phyloP scores from a whole-genome alignment of 805 yeast genomes.

The Candida loeiensis region DNA sequence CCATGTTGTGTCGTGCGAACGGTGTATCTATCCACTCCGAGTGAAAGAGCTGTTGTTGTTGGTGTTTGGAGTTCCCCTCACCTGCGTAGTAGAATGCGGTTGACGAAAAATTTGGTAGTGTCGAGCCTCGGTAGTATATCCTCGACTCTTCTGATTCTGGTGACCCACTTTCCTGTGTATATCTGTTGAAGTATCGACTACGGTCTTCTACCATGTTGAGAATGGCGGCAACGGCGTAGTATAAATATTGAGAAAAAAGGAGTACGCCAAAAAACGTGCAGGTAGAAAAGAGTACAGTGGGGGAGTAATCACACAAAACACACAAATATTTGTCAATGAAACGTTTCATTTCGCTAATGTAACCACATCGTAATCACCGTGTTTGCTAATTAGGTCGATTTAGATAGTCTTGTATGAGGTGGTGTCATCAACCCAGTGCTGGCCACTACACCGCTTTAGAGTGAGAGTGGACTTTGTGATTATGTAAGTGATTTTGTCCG shows the following conservation, averaged over 20 bases:
- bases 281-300: background rate
- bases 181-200: background rate
- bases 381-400: background rate
- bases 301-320: background rate
- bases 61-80: constrained; percentile 1
- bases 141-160: background rate
- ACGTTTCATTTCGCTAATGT: background rate
- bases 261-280: constrained; percentile 2
- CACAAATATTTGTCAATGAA: background rate
- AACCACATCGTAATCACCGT: background rate
- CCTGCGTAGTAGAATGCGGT: constrained; percentile 2
- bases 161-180: background rate
- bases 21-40: constrained; percentile 8
- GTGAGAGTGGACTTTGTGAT: too few species aligned
- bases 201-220: constrained; percentile 1
- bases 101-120: constrained; percentile 3
- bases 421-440: too few species aligned
- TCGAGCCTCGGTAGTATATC: constrained; percentile 4
- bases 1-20: background rate
- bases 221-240: background rate
- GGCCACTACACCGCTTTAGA: too few species aligned
- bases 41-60: constrained; percentile 3
- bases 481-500: too few species aligned
- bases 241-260: background rate
- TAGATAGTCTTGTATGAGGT: too few species aligned